A percentile compares a stretch with the other conserved stretches of the same genome.
Evolutionary conservation across 305 asterid genomes (phyloP).

Genomic region (Rubia tinctorum): DNA sequence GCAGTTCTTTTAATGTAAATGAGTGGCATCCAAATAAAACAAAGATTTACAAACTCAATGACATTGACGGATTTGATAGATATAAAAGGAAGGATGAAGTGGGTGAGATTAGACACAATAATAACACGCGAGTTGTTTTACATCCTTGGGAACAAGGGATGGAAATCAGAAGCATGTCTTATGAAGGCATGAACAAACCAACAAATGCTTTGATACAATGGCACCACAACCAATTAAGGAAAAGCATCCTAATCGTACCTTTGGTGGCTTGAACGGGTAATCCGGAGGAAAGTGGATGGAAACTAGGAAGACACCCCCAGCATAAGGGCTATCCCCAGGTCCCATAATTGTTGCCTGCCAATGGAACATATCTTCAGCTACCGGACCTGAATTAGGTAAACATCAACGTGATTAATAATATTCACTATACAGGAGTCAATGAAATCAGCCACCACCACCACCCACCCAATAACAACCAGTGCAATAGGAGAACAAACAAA

Average conservation of each 20-base stretch:
- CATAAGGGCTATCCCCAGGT: conserved; percentile 79
- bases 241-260: conserved; percentile 38
- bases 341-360: conserved; percentile 95
- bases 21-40: not conserved
- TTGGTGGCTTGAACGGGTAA: conserved; percentile 86
- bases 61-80: not conserved
- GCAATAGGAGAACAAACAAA: not conserved
- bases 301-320: conserved; percentile 80
- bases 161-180: no score
- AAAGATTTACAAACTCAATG: not conserved
- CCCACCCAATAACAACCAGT: not conserved
- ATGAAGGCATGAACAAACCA: not conserved
- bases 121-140: not conserved
- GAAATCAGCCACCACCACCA: not conserved
- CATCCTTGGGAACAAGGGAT: no score
- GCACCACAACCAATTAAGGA: not conserved
- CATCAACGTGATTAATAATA: not conserved
- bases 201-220: no score
- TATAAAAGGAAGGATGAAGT: not conserved
- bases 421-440: not conserved
- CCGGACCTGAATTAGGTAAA: conserved; percentile 54
- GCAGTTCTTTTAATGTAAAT: not conserved
- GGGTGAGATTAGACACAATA: not conserved
- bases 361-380: conserved; percentile 83
- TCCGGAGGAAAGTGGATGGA: conserved; percentile 86